Conservation (phyloP, 2,329 filamentous ascomycete species). For the Pseudogymnoascus sp. region DNA sequence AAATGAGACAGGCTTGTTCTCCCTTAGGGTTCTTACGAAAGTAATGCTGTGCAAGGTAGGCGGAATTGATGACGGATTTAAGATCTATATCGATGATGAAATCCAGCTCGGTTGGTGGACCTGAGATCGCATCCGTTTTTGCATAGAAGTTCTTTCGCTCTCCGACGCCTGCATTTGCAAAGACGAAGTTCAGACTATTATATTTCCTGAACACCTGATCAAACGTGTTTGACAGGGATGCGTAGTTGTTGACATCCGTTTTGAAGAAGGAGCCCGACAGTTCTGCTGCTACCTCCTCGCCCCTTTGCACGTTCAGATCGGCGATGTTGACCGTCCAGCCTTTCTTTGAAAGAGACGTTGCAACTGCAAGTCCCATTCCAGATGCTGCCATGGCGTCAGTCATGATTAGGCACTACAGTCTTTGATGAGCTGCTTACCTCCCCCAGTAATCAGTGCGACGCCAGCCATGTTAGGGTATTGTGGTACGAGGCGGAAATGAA, state of each 20-base stretch:
- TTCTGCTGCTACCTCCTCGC: constrained; percentile 4
- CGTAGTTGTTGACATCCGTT: constrained; percentile 14
- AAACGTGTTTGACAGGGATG: constrained; percentile 11
- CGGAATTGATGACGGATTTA: neutral
- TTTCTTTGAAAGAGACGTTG: constrained; percentile 14
- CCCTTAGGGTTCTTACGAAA: neutral
- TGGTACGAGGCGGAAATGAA: neutral
- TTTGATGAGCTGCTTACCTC: constrained; percentile 9
- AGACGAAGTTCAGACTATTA: constrained; percentile 15
- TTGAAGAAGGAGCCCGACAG: constrained; percentile 8
- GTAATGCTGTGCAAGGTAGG: constrained; percentile 3
- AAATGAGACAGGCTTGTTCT: constrained; percentile 3
- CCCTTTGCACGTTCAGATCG: constrained; percentile 13
- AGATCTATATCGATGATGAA: neutral
- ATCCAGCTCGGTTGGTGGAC: neutral
- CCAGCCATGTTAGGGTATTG: neutral
- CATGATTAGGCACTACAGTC: neutral
- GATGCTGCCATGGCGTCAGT: constrained; percentile 2
- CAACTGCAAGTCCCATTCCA: constrained; percentile 14
- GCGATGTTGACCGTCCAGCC: constrained; percentile 14
- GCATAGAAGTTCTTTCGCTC: constrained; percentile 16
- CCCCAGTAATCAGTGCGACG: constrained; percentile 15
- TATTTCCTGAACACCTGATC: constrained; percentile 1
- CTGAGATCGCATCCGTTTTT: neutral
- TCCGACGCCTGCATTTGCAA: constrained; percentile 16